These are phyloP conservation scores for Termitomyces sp. DNA, from an alignment of 768 basidiomycete genomes.

Conservation along the genomic window DNA sequence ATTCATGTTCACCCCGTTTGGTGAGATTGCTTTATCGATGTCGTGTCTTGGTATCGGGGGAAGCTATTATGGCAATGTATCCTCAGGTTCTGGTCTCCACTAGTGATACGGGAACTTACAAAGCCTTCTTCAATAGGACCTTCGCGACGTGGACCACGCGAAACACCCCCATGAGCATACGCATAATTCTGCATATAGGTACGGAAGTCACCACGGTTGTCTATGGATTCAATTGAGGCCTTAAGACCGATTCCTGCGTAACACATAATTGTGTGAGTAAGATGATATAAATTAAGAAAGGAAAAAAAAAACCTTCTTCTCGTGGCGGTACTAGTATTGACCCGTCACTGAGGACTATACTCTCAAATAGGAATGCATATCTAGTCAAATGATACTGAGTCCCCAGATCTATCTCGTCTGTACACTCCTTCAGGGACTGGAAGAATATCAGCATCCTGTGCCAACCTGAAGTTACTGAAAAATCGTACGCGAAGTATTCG, in stretches of 20 bases:
- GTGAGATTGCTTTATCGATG: conserved; percentile 13
- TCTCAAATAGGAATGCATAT: conserved; percentile 93
- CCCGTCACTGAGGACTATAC: conserved; percentile 84
- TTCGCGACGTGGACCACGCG: conserved; percentile 77
- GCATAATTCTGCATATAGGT: conserved; percentile 97
- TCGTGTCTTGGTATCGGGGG: conserved; percentile 52
- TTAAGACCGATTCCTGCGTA: conserved; percentile 66
- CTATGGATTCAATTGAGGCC: conserved; percentile 83
- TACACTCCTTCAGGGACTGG: conserved; percentile 88
- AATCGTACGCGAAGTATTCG: conserved; percentile 80
- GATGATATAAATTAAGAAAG: neutral
- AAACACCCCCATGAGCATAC: conserved; percentile 69
- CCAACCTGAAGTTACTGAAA: neutral
- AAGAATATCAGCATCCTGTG: neutral
- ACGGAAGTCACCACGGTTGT: conserved; percentile 93
- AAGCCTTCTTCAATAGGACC: conserved; percentile 91
- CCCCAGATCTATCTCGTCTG: conserved; percentile 96
- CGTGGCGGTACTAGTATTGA: conserved; percentile 70
- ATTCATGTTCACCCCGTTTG: conserved; percentile 24
- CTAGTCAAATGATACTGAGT: conserved; percentile 95
- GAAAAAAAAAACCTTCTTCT: conserved; percentile 51
- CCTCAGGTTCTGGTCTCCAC: conserved; percentile 1
- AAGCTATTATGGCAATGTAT: conserved; percentile 32
- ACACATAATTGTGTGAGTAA: conserved; percentile 1
- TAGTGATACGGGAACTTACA: conserved; percentile 47